Base-by-base conservation (phyloP, 805 yeast species). In the Ogataea degrootiae region DNA sequence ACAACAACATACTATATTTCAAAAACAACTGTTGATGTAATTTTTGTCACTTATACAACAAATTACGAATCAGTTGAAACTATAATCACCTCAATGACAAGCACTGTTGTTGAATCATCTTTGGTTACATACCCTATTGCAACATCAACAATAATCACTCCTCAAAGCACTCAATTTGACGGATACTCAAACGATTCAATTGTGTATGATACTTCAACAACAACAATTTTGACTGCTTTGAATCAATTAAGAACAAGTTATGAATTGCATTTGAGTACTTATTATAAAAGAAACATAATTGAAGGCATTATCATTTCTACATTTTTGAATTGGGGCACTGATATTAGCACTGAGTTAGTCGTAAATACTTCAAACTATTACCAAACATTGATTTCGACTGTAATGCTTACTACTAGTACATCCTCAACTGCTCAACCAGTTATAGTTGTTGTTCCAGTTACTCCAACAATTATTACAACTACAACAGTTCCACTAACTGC, bases 1-100 rank as follows among this genome's bases (percentile, higher is more conserved):
- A 52, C 57, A 4, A 46, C 55, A 26, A 56, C 59, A 5, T 57
- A 53, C 43, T 34, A 42, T 12, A 37, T 57, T 9, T 51, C 56
- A 9, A 51, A 57, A 5, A 49, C 46, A 7, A 11, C 44, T 6
- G 50, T 22, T 16, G 43, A 34, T 7, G 51, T 48, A 3, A 21
- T 40, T 6, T 46, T 52, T 11, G 43, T 54, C 15, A 52, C 60
- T 6, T 48, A 44, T 33, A 57, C 60, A 6, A 42, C 41, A 39
- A 50, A 57, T 4, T 14, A 42, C 6, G 39, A 39, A 12, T 34
- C 21, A 8, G 44, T 46, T 16, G 48, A 52, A 4, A 41, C 53
- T 3, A 29, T 42, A 2, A 35, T 49, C 19, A 34, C 41, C 4
- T 37, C 48, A 15, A 12, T 16, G 15, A 22, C 34, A 23, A 23